These are phyloP conservation scores for Myriosclerotinia scirpicola DNA, from an alignment of 2,329 filamentous ascomycete genomes.

Conservation along the genomic window DNA sequence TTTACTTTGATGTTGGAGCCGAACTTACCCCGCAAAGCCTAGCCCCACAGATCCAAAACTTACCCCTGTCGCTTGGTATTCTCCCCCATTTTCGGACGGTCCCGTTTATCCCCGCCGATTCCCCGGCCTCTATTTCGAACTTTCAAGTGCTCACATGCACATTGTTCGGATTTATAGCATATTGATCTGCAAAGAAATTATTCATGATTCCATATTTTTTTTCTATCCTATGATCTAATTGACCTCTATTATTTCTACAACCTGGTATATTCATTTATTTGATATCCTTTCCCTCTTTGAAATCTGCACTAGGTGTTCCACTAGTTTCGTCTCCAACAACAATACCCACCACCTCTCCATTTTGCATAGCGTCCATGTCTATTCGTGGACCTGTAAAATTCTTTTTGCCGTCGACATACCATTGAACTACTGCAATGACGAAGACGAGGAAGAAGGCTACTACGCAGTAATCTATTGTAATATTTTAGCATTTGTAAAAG, in stretches of 20 bases:
- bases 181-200: no score
- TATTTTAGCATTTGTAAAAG: neutral
- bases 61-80: neutral
- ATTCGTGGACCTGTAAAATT: slow-evolving; percentile 51
- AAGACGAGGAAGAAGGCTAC: slow-evolving; percentile 47
- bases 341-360: slow-evolving; percentile 34
- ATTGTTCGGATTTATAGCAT: neutral
- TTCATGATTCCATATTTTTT: no score
- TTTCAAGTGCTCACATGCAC: no score
- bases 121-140: neutral
- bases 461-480: slow-evolving; percentile 33
- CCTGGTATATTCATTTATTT: neutral
- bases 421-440: slow-evolving; percentile 50
- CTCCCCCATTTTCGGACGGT: neutral
- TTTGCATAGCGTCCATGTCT: slow-evolving; percentile 42
- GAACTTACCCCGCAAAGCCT: no score
- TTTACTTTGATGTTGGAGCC: no score
- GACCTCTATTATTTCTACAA: neutral
- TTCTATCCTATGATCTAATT: no score
- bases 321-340: slow-evolving; percentile 9
- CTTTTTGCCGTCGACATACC: slow-evolving; percentile 60
- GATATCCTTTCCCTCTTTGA: neutral
- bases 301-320: slow-evolving; percentile 4
- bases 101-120: neutral
- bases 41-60: no score